phyloP scores from a whole-genome alignment of 768 basidiomycete genomes.

The Panaeolus cyanescens region DNA sequence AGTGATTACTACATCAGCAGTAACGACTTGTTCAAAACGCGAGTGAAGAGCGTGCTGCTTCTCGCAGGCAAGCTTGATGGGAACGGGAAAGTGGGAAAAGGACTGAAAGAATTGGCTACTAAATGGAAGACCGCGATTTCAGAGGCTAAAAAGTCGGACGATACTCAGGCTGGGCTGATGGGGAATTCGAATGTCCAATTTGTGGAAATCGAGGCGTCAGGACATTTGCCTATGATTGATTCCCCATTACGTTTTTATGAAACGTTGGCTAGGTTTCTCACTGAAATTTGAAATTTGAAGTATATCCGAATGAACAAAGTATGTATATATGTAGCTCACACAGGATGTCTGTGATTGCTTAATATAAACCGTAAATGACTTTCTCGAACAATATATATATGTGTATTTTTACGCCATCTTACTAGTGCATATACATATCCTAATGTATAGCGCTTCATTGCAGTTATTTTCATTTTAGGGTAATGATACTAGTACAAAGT shows the following conservation, averaged over 20 bases:
- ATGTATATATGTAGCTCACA: not conserved
- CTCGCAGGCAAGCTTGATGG: slow-evolving; percentile 51
- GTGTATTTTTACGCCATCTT: too few species aligned
- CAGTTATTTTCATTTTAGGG: too few species aligned
- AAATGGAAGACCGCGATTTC: slow-evolving; percentile 31
- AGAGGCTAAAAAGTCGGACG: slow-evolving; percentile 6
- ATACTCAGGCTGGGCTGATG: not conserved
- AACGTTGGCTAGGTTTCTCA: slow-evolving; percentile 18
- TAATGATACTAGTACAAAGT: too few species aligned
- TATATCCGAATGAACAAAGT: not conserved
- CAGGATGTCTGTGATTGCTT: not conserved
- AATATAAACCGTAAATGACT: too few species aligned
- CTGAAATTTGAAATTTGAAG: not conserved
- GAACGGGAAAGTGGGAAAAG: slow-evolving; percentile 43
- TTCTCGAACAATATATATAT: too few species aligned
- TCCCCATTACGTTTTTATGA: slow-evolving; percentile 42
- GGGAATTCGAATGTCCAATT: slow-evolving; percentile 26
- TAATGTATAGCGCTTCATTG: too few species aligned
- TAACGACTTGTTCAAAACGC: slow-evolving; percentile 18
- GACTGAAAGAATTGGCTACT: slow-evolving; percentile 33
- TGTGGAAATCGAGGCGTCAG: slow-evolving; percentile 36
- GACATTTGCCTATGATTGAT: slow-evolving; percentile 58
- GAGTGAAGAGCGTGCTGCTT: slow-evolving; percentile 37
- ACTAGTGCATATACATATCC: too few species aligned
- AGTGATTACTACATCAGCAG: slow-evolving; percentile 39